Conservation (phyloP, 192 early-diverging fungal species). For the Coemansia sp. region DNA sequence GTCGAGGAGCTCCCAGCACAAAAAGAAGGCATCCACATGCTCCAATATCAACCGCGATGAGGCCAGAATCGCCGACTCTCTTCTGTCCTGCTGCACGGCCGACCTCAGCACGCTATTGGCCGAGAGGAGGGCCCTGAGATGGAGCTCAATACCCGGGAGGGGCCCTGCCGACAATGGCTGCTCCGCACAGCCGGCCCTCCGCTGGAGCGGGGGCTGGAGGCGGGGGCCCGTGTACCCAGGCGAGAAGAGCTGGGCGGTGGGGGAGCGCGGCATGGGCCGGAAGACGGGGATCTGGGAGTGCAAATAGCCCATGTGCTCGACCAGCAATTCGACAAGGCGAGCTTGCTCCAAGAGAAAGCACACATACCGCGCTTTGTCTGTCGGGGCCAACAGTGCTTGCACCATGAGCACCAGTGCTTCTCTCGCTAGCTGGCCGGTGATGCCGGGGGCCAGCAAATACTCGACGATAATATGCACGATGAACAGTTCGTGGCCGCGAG, state of each 20-base stretch:
- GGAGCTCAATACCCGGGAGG: background rate
- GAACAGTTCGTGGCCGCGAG: constrained; percentile 42
- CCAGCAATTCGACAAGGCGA: constrained; percentile 32
- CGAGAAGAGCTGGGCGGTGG: constrained; percentile 18
- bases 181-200: background rate
- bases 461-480: constrained; percentile 42
- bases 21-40: constrained; percentile 45
- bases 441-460: constrained; percentile 45
- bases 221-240: constrained; percentile 20
- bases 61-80: constrained; percentile 18
- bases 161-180: background rate
- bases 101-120: constrained; percentile 16
- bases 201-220: constrained; percentile 16
- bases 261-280: constrained; percentile 36
- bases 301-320: constrained; percentile 46
- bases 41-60: constrained; percentile 19
- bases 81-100: constrained; percentile 25
- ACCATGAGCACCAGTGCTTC: constrained; percentile 47
- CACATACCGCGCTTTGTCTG: constrained; percentile 20
- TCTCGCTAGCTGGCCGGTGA: constrained; percentile 37
- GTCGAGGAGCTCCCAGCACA: constrained; percentile 53
- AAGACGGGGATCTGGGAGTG: constrained; percentile 42
- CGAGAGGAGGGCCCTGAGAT: constrained; percentile 19
- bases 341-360: constrained; percentile 41
- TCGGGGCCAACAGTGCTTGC: constrained; percentile 39